Conservation (phyloP, 2,329 filamentous ascomycete genomes). For the Fusarium sambucinum region DNA sequence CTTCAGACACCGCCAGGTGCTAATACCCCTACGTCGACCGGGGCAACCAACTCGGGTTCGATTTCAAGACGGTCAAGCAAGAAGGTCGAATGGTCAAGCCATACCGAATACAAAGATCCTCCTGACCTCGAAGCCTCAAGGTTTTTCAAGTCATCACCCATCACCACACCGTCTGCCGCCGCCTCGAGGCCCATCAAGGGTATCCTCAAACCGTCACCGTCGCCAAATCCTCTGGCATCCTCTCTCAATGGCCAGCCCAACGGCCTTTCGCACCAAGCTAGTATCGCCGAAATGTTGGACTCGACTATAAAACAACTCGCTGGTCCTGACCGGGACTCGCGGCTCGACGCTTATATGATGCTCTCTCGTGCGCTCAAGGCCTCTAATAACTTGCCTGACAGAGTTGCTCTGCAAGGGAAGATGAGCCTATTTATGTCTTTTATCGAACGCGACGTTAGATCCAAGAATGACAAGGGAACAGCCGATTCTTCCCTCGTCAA, state of each 20-base stretch:
- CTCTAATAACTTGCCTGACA: slow-evolving; percentile 84
- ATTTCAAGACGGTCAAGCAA: slow-evolving; percentile 62
- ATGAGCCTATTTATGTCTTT: slow-evolving; percentile 83
- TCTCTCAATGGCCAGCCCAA: slow-evolving; percentile 58
- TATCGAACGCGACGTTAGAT: slow-evolving; percentile 82
- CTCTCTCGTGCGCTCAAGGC: slow-evolving; percentile 80
- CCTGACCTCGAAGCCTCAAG: slow-evolving; percentile 57
- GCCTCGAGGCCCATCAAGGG: slow-evolving; percentile 66
- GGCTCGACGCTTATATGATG: slow-evolving; percentile 87
- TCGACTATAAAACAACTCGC: slow-evolving; percentile 86
- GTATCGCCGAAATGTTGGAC: slow-evolving; percentile 84
- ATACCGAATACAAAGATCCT: slow-evolving; percentile 68
- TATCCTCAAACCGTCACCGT: slow-evolving; percentile 81
- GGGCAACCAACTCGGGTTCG: slow-evolving; percentile 57
- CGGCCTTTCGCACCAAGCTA: slow-evolving; percentile 57
- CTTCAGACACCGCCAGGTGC: slow-evolving; percentile 66
- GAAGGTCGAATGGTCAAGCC: slow-evolving; percentile 68
- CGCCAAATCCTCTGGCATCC: slow-evolving; percentile 60
- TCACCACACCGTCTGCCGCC: slow-evolving; percentile 56
- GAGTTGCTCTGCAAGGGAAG: slow-evolving; percentile 78
- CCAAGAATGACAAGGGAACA: slow-evolving; percentile 66
- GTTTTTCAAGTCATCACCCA: slow-evolving; percentile 55
- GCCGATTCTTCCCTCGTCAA: slow-evolving; percentile 78
- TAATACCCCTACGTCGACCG: slow-evolving; percentile 59
- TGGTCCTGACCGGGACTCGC: slow-evolving; percentile 76